Conservation (phyloP, 2,329 filamentous ascomycete species). For the Fusarium sp. region DNA sequence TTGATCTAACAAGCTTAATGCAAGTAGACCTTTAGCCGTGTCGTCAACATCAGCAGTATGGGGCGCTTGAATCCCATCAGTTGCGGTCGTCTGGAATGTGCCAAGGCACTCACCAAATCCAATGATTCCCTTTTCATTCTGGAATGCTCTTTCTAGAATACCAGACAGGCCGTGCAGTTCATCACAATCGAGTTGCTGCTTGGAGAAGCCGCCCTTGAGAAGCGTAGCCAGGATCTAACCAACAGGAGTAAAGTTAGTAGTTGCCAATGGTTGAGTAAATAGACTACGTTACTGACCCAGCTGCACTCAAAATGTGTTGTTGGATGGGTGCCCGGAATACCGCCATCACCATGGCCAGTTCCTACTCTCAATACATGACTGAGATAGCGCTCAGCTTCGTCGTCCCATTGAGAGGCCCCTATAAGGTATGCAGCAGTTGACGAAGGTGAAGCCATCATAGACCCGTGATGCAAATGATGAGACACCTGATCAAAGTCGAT, state of each 20-base stretch:
- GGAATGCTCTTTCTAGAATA: fast-evolving
- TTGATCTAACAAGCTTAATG: neutral
- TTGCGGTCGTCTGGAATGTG: fast-evolving
- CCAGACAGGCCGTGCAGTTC: neutral
- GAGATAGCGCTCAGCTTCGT: neutral
- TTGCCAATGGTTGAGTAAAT: fast-evolving
- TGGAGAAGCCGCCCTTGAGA: neutral
- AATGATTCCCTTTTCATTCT: neutral
- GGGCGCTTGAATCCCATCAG: neutral
- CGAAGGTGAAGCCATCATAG: constrained; percentile 8
- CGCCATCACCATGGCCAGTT: constrained; percentile 3
- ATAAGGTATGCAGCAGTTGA: neutral
- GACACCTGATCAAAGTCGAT: constrained; percentile 1
- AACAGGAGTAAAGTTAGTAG: neutral
- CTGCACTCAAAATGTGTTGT: constrained; percentile 13
- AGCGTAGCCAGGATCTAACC: neutral
- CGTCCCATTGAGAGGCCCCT: neutral
- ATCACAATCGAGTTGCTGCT: neutral
- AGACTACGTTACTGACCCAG: neutral
- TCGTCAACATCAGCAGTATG: constrained; percentile 6
- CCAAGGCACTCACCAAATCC: neutral
- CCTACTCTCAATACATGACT: neutral
- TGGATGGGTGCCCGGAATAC: neutral
- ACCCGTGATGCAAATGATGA: constrained; percentile 1
- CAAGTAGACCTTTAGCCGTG: constrained; percentile 3